These are phyloP conservation scores for Tympanopsis confertula DNA, from an alignment of 2,329 filamentous ascomycete genomes.

Conservation along the genomic window DNA sequence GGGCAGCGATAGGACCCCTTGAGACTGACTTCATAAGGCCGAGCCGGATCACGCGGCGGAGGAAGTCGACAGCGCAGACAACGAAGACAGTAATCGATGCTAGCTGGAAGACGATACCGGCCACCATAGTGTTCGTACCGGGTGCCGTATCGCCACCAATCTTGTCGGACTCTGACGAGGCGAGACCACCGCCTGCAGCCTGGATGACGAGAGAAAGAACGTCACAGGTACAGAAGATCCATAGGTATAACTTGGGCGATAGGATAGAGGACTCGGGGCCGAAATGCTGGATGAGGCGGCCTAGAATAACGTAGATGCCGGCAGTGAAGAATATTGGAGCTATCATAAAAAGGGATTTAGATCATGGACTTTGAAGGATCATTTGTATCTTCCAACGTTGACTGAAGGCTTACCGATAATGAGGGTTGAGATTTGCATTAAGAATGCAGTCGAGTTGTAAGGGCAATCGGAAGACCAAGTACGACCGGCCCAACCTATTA, in stretches of 20 bases:
- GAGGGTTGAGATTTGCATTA: constrained; percentile 27
- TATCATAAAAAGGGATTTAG: background rate
- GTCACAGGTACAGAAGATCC: constrained; percentile 30
- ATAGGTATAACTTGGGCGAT: constrained; percentile 25
- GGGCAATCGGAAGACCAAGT: constrained; percentile 26
- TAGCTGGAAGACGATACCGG: constrained; percentile 29
- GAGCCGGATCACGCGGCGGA: constrained; percentile 10
- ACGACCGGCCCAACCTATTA: constrained; percentile 27
- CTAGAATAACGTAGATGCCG: constrained; percentile 28
- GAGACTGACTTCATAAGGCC: background rate
- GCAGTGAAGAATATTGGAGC: constrained; percentile 30
- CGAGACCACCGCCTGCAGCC: constrained; percentile 26
- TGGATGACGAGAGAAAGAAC: constrained; percentile 27
- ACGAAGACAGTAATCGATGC: constrained; percentile 26
- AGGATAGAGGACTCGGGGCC: constrained; percentile 23
- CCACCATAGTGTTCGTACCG: constrained; percentile 29
- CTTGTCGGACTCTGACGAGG: constrained; percentile 15
- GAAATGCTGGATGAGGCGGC: constrained; percentile 23
- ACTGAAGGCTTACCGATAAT: constrained; percentile 9
- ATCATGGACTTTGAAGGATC: constrained; percentile 1
- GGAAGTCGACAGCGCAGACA: constrained; percentile 16
- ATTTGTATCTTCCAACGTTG: no score
- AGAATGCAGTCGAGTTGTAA: constrained; percentile 23
- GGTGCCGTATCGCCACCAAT: constrained; percentile 18
- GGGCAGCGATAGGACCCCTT: constrained; percentile 1